These are phyloP conservation scores for Pyricularia sp. DNA, from an alignment of 2,329 filamentous ascomycete species.

Conservation along the genomic window DNA sequence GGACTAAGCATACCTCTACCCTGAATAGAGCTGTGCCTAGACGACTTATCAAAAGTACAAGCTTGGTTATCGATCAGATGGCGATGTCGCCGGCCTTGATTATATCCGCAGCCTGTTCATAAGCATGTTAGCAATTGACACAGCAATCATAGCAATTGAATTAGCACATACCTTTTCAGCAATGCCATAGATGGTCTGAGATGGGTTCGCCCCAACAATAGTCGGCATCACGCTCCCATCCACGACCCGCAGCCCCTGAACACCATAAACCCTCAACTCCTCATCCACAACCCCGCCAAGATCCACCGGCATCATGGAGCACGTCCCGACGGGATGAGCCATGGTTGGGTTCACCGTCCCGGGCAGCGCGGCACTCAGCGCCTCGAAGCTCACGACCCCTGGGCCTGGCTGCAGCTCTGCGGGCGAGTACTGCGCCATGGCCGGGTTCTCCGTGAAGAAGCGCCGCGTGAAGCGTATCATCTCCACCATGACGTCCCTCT, in stretches of 20 bases:
- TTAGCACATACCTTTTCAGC: constrained; percentile 14
- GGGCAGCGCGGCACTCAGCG: constrained; percentile 12
- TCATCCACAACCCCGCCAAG: constrained; percentile 31
- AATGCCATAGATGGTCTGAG: constrained; percentile 15
- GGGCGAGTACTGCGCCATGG: constrained; percentile 19
- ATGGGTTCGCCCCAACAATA: constrained; percentile 13
- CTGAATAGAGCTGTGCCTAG: background rate
- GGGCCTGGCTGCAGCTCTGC: constrained; percentile 22
- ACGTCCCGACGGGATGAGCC: constrained; percentile 29
- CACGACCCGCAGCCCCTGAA: constrained; percentile 27
- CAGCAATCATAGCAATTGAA: background rate
- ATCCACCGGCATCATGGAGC: constrained; percentile 29
- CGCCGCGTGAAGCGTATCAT: constrained; percentile 24
- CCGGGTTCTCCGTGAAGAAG: constrained; percentile 15
- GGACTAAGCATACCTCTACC: too few species aligned
- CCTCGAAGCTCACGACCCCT: constrained; percentile 16
- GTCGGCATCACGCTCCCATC: constrained; percentile 32
- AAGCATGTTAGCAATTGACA: background rate
- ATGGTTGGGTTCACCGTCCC: constrained; percentile 10
- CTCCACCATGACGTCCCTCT: constrained; percentile 31
- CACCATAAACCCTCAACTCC: constrained; percentile 29
- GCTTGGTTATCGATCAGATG: background rate
- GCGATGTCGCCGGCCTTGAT: constrained; percentile 5
- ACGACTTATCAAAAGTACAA: too few species aligned
- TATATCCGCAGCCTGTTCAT: constrained; percentile 9